Evolutionary conservation across 1,284 basidiomycete species (phyloP).

Genomic region (Phellinidium pouzarii): DNA sequence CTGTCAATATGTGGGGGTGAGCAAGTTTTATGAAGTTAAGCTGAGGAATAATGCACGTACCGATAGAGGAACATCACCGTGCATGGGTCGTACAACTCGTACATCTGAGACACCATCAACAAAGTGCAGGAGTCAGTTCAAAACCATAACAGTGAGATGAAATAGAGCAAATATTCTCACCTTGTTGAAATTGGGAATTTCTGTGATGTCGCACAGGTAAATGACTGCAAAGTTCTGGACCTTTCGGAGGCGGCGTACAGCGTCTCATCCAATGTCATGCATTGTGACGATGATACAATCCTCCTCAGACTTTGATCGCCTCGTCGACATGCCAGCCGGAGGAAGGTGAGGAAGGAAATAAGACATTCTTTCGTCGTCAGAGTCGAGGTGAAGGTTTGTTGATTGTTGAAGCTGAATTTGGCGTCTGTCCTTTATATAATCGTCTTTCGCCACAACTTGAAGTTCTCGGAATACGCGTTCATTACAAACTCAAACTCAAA

Average conservation of each 20-base stretch:
- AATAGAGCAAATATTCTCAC: too few relatives aligned
- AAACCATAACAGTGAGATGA: conserved; percentile 26
- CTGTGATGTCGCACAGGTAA: conserved; percentile 92
- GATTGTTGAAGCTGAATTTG: too few relatives aligned
- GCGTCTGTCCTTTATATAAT: too few relatives aligned
- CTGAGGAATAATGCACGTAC: conserved; percentile 38
- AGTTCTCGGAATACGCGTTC: too few relatives aligned
- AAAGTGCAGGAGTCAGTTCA: conserved; percentile 3
- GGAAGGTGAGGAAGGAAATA: conserved; percentile 90
- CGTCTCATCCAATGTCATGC: conserved; percentile 99
- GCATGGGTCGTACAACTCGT: conserved; percentile 90
- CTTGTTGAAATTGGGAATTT: conserved; percentile 99
- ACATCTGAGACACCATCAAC: conserved; percentile 56
- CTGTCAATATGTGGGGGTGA: conserved; percentile 34
- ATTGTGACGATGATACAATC: conserved; percentile 91
- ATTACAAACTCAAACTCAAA: too few relatives aligned
- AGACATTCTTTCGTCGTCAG: too few relatives aligned
- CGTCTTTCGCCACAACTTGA: too few relatives aligned
- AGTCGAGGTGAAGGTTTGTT: too few relatives aligned
- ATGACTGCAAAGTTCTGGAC: conserved; percentile 99
- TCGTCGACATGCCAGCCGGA: conserved; percentile 98
- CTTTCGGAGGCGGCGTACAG: conserved; percentile 90
- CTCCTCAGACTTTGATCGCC: conserved; percentile 96
- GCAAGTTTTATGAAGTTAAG: not conserved
- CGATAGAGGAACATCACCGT: conserved; percentile 98